Conservation (phyloP, 306 rosid species). For the Chamaecrista fasciculata region DNA sequence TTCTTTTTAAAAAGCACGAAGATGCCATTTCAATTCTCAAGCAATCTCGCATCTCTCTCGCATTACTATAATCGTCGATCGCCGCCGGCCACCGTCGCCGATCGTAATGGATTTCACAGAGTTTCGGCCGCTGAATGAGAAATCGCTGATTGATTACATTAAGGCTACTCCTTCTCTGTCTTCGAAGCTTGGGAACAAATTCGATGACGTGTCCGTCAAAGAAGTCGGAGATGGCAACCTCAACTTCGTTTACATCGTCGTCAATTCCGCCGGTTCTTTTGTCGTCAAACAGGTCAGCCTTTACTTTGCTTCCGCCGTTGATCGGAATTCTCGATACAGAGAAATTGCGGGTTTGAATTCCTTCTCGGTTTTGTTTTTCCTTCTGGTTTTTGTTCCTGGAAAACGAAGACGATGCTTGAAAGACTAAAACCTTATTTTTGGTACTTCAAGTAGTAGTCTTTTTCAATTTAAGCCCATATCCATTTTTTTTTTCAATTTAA, state of each 20-base stretch:
- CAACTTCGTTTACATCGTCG: conserved; percentile 68
- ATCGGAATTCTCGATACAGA: neutral
- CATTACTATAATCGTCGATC: no score
- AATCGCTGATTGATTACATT: conserved; percentile 63
- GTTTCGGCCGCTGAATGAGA: conserved; percentile 64
- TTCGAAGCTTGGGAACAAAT: conserved; percentile 49
- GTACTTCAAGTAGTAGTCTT: no score
- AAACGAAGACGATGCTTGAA: no score
- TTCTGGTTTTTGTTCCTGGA: no score
- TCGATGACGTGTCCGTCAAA: conserved; percentile 51
- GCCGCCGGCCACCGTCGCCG: neutral
- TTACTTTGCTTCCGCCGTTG: conserved; percentile 19
- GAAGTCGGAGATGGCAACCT: conserved; percentile 98
- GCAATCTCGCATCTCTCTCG: neutral
- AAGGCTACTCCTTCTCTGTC: conserved; percentile 65
- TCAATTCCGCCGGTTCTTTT: conserved; percentile 60
- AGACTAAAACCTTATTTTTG: no score
- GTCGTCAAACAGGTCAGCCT: conserved; percentile 79
- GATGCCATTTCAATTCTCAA: neutral
- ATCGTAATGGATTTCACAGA: conserved; percentile 58
- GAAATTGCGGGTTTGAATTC: conserved; percentile 25
- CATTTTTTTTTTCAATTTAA: no score
- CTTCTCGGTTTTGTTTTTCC: neutral
- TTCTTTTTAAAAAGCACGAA: neutral
- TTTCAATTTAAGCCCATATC: no score